Percentiles rank a stretch among this genome's conserved stretches.
These are phyloP conservation scores for Microdochium nivale DNA, from an alignment of 2,329 filamentous ascomycete species.

Conservation along the genomic window DNA sequence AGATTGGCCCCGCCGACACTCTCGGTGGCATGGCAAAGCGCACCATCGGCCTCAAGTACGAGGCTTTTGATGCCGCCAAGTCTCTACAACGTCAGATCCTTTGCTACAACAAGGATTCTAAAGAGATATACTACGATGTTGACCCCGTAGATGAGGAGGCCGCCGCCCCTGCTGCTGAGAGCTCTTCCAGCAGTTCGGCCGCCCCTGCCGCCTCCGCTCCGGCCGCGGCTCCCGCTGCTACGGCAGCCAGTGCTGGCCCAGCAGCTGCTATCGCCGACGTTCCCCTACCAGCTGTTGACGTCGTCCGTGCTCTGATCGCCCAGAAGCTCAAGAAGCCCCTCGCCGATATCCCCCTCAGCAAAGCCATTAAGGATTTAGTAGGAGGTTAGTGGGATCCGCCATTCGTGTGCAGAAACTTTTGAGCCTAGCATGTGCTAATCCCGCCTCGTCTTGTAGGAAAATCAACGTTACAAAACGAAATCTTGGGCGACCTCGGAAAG, in stretches of 20 bases:
- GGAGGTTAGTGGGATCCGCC: conserved; percentile 58
- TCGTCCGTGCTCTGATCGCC: conserved; percentile 81
- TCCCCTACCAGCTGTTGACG: conserved; percentile 81
- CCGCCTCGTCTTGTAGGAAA: conserved; percentile 53
- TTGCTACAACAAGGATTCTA: conserved; percentile 98
- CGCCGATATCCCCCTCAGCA: conserved; percentile 80
- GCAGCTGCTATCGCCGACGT: conserved; percentile 79
- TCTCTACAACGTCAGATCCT: conserved; percentile 95
- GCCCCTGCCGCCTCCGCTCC: conserved; percentile 33
- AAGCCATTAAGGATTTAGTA: conserved; percentile 97
- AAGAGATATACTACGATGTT: conserved; percentile 99
- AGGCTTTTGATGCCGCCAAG: conserved; percentile 95
- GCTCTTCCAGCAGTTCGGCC: conserved; percentile 26
- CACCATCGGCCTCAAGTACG: conserved; percentile 93
- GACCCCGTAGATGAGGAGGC: conserved; percentile 89
- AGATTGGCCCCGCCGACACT: conserved; percentile 94
- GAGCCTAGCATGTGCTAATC: conserved; percentile 6
- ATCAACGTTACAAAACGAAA: conserved; percentile 97
- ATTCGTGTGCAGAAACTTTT: background rate
- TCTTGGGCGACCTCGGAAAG: conserved; percentile 93
- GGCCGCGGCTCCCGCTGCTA: conserved; percentile 42
- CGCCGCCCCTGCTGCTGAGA: conserved; percentile 33
- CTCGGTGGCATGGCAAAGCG: conserved; percentile 96
- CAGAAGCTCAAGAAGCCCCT: conserved; percentile 97
- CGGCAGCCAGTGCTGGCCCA: conserved; percentile 68